Percentiles rank a stretch among this genome's conserved stretches.
Conservation (phyloP, 2,329 filamentous ascomycete species). For the Colletotrichum higginsianum region DNA sequence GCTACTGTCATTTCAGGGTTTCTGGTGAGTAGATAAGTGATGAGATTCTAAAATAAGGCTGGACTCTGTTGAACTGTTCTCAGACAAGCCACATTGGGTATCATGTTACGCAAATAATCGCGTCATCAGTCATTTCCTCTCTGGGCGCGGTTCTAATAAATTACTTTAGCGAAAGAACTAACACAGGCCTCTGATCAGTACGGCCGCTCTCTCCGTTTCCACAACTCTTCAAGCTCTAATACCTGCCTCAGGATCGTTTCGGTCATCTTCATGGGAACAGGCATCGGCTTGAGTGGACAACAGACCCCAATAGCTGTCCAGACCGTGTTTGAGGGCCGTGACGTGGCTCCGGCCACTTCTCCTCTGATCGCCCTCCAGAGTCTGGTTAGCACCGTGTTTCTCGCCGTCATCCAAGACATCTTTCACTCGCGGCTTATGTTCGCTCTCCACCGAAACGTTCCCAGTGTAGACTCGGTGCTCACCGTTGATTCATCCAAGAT, state of each 20-base stretch:
- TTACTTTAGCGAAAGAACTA: constrained; percentile 22
- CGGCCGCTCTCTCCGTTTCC: background rate
- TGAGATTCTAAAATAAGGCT: too few relatives aligned
- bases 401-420: constrained; percentile 34
- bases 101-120: constrained; percentile 42
- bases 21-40: background rate
- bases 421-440: constrained; percentile 28
- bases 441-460: constrained; percentile 30
- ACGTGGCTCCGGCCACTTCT: constrained; percentile 37
- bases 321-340: constrained; percentile 31
- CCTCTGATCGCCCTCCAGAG: constrained; percentile 32
- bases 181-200: constrained; percentile 26
- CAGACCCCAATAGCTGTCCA: constrained; percentile 36
- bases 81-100: constrained; percentile 39
- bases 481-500: constrained; percentile 31
- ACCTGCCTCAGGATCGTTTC: constrained; percentile 20
- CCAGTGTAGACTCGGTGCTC: constrained; percentile 17
- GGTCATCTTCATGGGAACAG: constrained; percentile 7
- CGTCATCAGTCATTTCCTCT: constrained; percentile 22
- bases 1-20: background rate
- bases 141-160: constrained; percentile 34
- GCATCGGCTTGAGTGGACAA: constrained; percentile 19
- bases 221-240: background rate
- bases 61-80: background rate
- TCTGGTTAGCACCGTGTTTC: constrained; percentile 29